These are phyloP conservation scores for Sphagnum magellanicum DNA, from an alignment of 228 moss, liverwort and hornwort species.

Conservation along the genomic window DNA sequence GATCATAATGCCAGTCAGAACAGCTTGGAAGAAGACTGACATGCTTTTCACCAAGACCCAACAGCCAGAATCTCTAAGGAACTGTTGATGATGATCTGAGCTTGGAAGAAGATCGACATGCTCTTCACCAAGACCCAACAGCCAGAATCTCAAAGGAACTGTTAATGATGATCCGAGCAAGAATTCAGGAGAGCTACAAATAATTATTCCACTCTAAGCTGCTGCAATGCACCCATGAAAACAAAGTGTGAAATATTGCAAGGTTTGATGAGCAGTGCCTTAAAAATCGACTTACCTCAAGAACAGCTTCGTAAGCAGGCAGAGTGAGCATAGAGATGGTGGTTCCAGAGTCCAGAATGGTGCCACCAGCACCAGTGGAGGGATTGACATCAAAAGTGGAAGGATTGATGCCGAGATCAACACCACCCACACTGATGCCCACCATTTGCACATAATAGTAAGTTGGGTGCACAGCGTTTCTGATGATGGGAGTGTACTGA, in stretches of 20 bases:
- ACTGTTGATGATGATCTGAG: too few species aligned
- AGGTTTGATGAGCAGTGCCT: not conserved
- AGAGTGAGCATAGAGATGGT: conserved; percentile 24
- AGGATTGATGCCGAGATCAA: conserved; percentile 6
- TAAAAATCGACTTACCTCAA: not conserved
- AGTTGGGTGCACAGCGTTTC: conserved; percentile 7
- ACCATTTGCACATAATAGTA: conserved; percentile 25
- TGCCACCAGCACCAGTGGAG: conserved; percentile 22
- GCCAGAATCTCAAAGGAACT: too few species aligned
- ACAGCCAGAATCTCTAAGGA: too few species aligned
- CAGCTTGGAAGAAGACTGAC: not conserved
- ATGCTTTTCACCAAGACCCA: not conserved
- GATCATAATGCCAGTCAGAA: too few species aligned
- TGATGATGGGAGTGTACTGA: conserved; percentile 20
- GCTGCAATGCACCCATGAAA: too few species aligned
- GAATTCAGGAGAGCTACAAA: too few species aligned
- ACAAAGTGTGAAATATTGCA: not conserved
- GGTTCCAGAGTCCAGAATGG: conserved; percentile 39
- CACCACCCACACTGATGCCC: conserved; percentile 30
- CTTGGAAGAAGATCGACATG: not conserved
- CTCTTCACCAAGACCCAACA: not conserved
- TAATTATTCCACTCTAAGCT: too few species aligned
- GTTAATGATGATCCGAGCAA: too few species aligned
- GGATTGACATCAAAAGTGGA: conserved; percentile 14
- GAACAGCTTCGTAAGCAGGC: conserved; percentile 17